A percentile compares a stretch with the other conserved stretches of the same genome.
Conservation (phyloP, 1,139 yeast species). For the Schwanniomyces etchellsii region DNA sequence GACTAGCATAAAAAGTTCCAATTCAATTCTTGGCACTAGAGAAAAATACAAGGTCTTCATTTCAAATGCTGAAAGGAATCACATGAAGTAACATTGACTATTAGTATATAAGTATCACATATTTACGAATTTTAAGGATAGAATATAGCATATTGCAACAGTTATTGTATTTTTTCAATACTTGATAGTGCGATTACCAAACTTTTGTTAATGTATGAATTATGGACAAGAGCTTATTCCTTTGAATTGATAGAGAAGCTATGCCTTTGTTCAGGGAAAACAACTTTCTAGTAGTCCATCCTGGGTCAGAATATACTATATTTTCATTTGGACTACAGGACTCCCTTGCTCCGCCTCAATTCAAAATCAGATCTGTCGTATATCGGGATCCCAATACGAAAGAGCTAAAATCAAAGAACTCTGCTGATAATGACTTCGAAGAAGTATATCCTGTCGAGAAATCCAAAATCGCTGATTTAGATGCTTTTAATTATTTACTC, state of each 20-base stretch:
- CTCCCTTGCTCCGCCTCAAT: conserved; percentile 69
- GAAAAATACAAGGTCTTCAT: too few relatives aligned
- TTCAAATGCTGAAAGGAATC: too few relatives aligned
- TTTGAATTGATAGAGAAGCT: too few relatives aligned
- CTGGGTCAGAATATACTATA: conserved; percentile 73
- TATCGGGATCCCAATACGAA: conserved; percentile 46
- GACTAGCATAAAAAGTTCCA: too few relatives aligned
- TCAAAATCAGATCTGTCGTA: conserved; percentile 70
- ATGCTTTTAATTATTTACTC: conserved; percentile 67
- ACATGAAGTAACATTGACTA: too few relatives aligned
- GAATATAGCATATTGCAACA: too few relatives aligned
- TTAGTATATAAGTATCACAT: too few relatives aligned
- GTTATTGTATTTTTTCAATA: too few relatives aligned
- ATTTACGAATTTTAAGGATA: too few relatives aligned
- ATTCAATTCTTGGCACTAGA: conserved; percentile 37
- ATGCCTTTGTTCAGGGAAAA: conserved; percentile 64
- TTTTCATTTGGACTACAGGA: conserved; percentile 83
- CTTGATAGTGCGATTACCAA: too few relatives aligned
- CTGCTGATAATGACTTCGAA: conserved; percentile 22
- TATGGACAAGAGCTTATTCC: too few relatives aligned
- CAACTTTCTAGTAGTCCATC: conserved; percentile 60
- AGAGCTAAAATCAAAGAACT: conserved; percentile 27
- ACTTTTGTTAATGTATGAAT: too few relatives aligned
- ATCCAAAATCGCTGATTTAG: conserved; percentile 61
- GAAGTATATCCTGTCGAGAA: conserved; percentile 58